Evolutionary conservation across 805 yeast species (phyloP).

Genomic region (Yamadazyma tumulicola): DNA sequence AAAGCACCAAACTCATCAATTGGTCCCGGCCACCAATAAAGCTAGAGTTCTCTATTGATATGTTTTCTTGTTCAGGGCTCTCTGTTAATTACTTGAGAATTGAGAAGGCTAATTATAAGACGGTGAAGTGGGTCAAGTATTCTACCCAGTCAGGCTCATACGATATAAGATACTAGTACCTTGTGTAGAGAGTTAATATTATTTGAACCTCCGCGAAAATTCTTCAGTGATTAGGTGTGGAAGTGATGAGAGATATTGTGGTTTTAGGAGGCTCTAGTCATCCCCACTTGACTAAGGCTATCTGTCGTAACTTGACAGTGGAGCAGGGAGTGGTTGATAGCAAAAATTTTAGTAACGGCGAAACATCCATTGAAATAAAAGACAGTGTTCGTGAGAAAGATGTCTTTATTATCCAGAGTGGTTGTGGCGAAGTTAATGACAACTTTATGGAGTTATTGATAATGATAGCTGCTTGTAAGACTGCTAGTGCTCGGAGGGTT

Average conservation of each 20-base stretch:
- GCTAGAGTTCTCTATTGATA: constrained; percentile 62
- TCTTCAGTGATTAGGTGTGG: too few relatives aligned
- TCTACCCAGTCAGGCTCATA: constrained; percentile 72
- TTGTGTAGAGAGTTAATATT: too few relatives aligned
- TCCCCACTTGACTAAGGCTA: constrained; percentile 68
- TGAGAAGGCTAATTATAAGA: constrained; percentile 57
- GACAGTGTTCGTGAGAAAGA: constrained; percentile 96
- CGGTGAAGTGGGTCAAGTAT: constrained; percentile 88
- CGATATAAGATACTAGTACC: constrained; percentile 72
- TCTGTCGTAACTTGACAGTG: constrained; percentile 75
- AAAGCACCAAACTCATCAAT: constrained; percentile 12
- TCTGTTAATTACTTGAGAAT: constrained; percentile 71
- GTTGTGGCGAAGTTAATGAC: constrained; percentile 87
- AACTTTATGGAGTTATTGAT: constrained; percentile 78
- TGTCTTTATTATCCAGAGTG: constrained; percentile 84
- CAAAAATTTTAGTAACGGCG: constrained; percentile 81
- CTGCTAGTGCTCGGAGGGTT: constrained; percentile 83
- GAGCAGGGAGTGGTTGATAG: constrained; percentile 64
- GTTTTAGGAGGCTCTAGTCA: constrained; percentile 91
- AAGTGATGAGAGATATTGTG: constrained; percentile 79
- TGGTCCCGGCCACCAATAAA: constrained; percentile 80
- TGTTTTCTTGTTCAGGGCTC: constrained; percentile 76
- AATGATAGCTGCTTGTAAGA: constrained; percentile 87
- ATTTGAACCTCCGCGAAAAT: too few relatives aligned
- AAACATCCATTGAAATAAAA: constrained; percentile 78